Evolutionary conservation across 495 filamentous ascomycete species (phyloP).

Genomic region (Physcia stellaris): DNA sequence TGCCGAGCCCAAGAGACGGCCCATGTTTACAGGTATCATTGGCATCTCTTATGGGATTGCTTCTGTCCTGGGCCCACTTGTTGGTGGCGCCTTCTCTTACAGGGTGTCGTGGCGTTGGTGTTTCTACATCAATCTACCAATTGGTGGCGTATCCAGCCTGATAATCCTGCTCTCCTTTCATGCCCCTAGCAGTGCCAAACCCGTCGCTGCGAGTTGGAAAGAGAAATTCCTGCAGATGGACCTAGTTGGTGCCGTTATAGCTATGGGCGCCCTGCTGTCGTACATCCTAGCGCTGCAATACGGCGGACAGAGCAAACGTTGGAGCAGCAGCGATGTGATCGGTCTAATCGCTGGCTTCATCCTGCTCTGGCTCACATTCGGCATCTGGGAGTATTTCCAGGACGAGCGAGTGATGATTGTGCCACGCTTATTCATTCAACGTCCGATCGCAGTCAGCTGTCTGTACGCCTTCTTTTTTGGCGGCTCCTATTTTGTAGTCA

Average conservation of each 20-base stretch:
- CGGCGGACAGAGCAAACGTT: slow-evolving; percentile 41
- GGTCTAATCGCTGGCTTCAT: slow-evolving; percentile 29
- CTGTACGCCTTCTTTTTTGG: slow-evolving; percentile 27
- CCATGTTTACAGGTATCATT: slow-evolving; percentile 10
- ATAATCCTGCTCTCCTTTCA: slow-evolving; percentile 33
- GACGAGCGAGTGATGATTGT: slow-evolving; percentile 29
- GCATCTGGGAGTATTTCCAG: slow-evolving; percentile 18
- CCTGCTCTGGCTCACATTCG: slow-evolving; percentile 16
- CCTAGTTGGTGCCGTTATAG: slow-evolving; percentile 33
- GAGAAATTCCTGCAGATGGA: slow-evolving; percentile 35
- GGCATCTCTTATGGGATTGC: slow-evolving; percentile 34
- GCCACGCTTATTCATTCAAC: slow-evolving; percentile 30
- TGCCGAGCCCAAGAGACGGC: slow-evolving; percentile 31
- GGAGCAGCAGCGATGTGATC: slow-evolving; percentile 31
- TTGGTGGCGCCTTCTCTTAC: slow-evolving; percentile 44
- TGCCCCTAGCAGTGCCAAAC: slow-evolving; percentile 18
- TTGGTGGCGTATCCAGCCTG: slow-evolving; percentile 25
- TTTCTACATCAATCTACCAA: slow-evolving; percentile 52
- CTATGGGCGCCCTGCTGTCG: slow-evolving; percentile 39
- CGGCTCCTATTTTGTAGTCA: slow-evolving; percentile 28
- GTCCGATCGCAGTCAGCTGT: slow-evolving; percentile 26
- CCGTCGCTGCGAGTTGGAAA: slow-evolving; percentile 14
- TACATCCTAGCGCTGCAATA: slow-evolving; percentile 52
- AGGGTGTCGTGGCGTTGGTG: slow-evolving; percentile 67
- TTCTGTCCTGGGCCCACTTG: slow-evolving; percentile 50